phyloP scores from a whole-genome alignment of 2,329 filamentous ascomycete genomes.

The Bipolaris bicolor region DNA sequence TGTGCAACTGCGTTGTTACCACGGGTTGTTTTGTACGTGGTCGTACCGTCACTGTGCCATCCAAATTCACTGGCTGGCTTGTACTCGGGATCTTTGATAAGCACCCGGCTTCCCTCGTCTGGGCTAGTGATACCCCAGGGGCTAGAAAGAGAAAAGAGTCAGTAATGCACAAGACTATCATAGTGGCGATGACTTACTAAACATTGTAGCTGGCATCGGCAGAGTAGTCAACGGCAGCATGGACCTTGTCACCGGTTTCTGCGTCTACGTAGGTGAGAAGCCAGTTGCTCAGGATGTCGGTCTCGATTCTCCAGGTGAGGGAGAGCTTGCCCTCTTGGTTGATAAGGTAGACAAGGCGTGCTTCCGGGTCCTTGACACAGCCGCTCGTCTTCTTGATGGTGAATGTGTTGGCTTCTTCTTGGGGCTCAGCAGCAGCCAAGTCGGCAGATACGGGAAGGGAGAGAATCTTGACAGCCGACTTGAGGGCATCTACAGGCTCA shows the following conservation, averaged over 20 bases:
- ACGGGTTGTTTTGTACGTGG: slow-evolving; percentile 59
- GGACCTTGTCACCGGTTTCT: slow-evolving; percentile 53
- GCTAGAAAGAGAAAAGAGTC: slow-evolving; percentile 10
- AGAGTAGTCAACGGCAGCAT: slow-evolving; percentile 64
- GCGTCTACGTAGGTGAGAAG: slow-evolving; percentile 65
- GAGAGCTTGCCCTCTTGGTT: slow-evolving; percentile 56
- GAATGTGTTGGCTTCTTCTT: slow-evolving; percentile 47
- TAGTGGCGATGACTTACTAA: slow-evolving; percentile 48
- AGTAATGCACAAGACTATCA: neutral
- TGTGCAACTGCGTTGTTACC: slow-evolving; percentile 67
- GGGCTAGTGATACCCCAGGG: slow-evolving; percentile 63
- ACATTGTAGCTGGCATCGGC: slow-evolving; percentile 63
- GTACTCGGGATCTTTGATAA: slow-evolving; percentile 59
- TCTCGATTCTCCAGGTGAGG: slow-evolving; percentile 65
- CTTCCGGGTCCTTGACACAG: slow-evolving; percentile 60
- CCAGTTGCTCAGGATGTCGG: slow-evolving; percentile 63
- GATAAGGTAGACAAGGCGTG: slow-evolving; percentile 62
- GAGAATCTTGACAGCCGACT: slow-evolving; percentile 50
- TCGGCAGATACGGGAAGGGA: slow-evolving; percentile 52
- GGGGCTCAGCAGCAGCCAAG: slow-evolving; percentile 50
- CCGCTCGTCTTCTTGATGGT: slow-evolving; percentile 58
- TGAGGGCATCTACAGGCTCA: slow-evolving; percentile 54
- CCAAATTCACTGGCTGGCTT: slow-evolving; percentile 57
- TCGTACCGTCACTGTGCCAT: slow-evolving; percentile 59
- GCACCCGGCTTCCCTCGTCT: slow-evolving; percentile 53